These are phyloP conservation scores for Colletotrichum cuscutae DNA, from an alignment of 2,329 filamentous ascomycete species.

Conservation along the genomic window DNA sequence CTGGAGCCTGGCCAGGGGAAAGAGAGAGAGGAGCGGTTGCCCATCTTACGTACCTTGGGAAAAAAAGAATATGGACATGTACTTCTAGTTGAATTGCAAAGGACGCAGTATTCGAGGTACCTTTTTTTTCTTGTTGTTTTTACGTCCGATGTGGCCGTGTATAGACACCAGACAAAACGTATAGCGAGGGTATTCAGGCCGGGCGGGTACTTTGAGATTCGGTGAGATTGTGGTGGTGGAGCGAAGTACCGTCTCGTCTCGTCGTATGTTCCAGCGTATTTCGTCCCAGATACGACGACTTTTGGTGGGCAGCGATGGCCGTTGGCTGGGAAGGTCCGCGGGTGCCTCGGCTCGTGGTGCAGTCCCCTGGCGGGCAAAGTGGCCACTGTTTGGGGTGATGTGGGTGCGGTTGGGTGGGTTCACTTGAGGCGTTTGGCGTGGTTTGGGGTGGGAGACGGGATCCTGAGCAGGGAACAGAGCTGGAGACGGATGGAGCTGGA, in stretches of 20 bases:
- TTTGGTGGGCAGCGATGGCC: constrained; percentile 2
- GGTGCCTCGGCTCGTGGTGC: constrained; percentile 29
- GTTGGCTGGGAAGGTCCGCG: constrained; percentile 19
- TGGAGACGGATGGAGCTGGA: not conserved
- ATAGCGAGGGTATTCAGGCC: not conserved
- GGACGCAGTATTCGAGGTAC: not conserved
- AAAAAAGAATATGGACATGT: not conserved
- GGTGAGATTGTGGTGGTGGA: not conserved
- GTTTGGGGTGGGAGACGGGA: constrained; percentile 9
- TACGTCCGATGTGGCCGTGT: not conserved
- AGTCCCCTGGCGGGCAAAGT: not conserved
- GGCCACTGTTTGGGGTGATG: constrained; percentile 6
- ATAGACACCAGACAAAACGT: not conserved
- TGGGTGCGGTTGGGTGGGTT: constrained; percentile 11
- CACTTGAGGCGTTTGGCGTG: constrained; percentile 1
- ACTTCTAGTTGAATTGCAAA: not conserved
- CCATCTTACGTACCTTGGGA: not conserved
- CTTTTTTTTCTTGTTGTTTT: constrained; percentile 3
- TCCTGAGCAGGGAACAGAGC: constrained; percentile 27
- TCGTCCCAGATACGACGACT: constrained; percentile 23
- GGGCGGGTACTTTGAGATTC: not conserved
- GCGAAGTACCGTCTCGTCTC: constrained; percentile 9
- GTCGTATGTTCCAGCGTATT: constrained; percentile 24
- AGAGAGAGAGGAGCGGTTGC: not conserved
- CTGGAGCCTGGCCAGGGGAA: not conserved